Conservation (phyloP, 768 basidiomycete species). For the Lactarius psammicola region DNA sequence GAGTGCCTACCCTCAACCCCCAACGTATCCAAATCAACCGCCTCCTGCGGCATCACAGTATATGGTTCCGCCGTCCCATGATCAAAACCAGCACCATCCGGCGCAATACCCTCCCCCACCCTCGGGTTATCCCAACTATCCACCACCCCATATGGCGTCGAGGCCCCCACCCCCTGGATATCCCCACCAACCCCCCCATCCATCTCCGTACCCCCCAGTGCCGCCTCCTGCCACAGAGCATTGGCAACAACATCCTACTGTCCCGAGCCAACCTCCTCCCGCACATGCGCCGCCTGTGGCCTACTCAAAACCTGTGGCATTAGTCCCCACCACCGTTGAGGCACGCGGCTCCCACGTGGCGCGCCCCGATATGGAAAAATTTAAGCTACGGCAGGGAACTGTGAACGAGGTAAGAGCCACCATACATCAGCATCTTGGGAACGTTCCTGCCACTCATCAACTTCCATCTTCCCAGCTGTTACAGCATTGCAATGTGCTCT, state of each 20-base stretch:
- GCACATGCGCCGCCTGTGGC: conserved; percentile 20
- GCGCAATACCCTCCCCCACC: conserved; percentile 42
- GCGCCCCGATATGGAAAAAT: conserved; percentile 28
- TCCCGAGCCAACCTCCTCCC: conserved; percentile 22
- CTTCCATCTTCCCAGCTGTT: conserved; percentile 44
- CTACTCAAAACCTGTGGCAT: conserved; percentile 24
- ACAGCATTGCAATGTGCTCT: conserved; percentile 59
- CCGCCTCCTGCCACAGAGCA: conserved; percentile 25
- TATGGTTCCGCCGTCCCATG: conserved; percentile 45
- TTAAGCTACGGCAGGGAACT: conserved; percentile 27
- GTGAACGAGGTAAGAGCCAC: conserved; percentile 26
- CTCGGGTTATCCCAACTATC: conserved; percentile 38
- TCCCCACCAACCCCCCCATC: conserved; percentile 32
- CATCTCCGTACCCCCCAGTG: conserved; percentile 29
- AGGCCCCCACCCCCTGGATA: conserved; percentile 29
- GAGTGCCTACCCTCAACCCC: conserved; percentile 25
- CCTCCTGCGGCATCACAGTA: conserved; percentile 33
- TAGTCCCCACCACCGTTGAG: conserved; percentile 27
- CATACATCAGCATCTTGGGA: conserved; percentile 6
- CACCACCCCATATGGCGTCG: conserved; percentile 26
- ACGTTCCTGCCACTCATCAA: conserved; percentile 20
- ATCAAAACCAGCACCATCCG: conserved; percentile 44
- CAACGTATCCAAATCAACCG: conserved; percentile 46
- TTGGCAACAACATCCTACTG: conserved; percentile 27
- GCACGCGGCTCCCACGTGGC: conserved; percentile 24